Evolutionary conservation across 192 early-diverging fungal genomes (phyloP).

Genomic region (Coemansia sp.): DNA sequence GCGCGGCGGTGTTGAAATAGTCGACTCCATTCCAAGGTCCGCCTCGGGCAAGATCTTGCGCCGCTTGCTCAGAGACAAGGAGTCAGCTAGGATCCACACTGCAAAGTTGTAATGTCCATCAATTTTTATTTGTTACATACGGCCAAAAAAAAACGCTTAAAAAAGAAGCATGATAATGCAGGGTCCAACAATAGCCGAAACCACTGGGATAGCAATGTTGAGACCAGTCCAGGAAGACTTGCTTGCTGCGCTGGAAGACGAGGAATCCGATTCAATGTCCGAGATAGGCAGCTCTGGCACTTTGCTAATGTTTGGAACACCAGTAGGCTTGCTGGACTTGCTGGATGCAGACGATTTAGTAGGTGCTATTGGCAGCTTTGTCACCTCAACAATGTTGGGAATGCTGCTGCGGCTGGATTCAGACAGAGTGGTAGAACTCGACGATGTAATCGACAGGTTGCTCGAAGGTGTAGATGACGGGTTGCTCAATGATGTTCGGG

Average conservation of each 20-base stretch:
- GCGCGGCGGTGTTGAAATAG: conserved; percentile 74
- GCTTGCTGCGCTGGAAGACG: not conserved
- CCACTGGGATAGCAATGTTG: not conserved
- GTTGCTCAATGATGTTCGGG: not conserved
- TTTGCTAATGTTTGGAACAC: not conserved
- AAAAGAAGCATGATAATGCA: not conserved
- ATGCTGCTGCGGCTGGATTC: not conserved
- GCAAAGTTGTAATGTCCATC: conserved; percentile 11
- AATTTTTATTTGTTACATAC: not conserved
- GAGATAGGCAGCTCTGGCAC: not conserved
- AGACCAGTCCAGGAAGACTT: not conserved
- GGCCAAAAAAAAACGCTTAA: not conserved
- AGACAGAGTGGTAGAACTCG: not conserved
- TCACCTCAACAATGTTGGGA: not conserved
- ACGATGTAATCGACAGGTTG: not conserved
- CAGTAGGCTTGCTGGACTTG: not conserved
- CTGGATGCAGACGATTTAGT: not conserved
- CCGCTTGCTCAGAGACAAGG: conserved; percentile 59
- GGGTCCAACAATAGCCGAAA: not conserved
- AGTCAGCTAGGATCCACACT: conserved; percentile 6
- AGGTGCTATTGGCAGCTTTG: not conserved
- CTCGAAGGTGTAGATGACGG: not conserved
- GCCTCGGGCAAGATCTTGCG: conserved; percentile 85
- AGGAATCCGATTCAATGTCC: not conserved
- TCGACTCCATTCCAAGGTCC: conserved; percentile 74